Evolutionary conservation across 2,329 filamentous ascomycete genomes (phyloP).

Genomic region (Fusarium newnesense): DNA sequence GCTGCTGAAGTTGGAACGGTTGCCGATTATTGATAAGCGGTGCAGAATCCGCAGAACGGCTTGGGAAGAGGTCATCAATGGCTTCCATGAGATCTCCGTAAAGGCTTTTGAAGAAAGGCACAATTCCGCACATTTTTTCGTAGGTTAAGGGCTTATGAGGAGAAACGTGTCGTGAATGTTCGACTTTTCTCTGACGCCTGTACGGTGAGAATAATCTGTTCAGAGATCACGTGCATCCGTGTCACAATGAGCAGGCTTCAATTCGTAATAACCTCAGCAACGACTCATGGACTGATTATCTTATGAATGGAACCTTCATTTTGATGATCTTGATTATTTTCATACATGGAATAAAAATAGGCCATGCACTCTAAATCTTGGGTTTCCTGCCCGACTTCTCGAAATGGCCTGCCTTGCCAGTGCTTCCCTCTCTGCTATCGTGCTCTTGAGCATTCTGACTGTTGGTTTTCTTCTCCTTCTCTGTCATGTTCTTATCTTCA

Average conservation of each 20-base stretch:
- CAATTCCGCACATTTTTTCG: slow-evolving; percentile 14
- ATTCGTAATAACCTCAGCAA: background rate
- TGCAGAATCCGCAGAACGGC: background rate
- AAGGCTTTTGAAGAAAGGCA: background rate
- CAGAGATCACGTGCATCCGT: slow-evolving; percentile 3
- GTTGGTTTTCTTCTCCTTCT: slow-evolving; percentile 10
- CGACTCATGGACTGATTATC: too few species aligned
- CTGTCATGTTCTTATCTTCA: slow-evolving; percentile 6
- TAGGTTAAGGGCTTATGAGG: background rate
- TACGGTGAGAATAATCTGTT: background rate
- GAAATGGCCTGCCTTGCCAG: background rate
- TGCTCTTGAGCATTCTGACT: slow-evolving; percentile 18
- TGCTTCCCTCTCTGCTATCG: slow-evolving; percentile 9
- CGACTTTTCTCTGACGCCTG: background rate
- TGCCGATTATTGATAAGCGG: slow-evolving; percentile 1
- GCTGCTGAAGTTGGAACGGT: slow-evolving; percentile 1
- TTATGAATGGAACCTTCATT: too few species aligned
- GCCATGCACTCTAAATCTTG: background rate
- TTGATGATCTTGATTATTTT: background rate
- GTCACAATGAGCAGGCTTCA: background rate
- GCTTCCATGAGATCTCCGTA: slow-evolving; percentile 19
- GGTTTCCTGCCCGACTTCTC: slow-evolving; percentile 17
- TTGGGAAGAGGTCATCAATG: slow-evolving; percentile 23
- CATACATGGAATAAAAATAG: rapidly evolving
- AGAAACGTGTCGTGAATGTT: background rate